Evolutionary conservation across 805 yeast species (phyloP), one percentile per base, ranked within the genome.

Genomic region (Spathaspora girioi): DNA sequence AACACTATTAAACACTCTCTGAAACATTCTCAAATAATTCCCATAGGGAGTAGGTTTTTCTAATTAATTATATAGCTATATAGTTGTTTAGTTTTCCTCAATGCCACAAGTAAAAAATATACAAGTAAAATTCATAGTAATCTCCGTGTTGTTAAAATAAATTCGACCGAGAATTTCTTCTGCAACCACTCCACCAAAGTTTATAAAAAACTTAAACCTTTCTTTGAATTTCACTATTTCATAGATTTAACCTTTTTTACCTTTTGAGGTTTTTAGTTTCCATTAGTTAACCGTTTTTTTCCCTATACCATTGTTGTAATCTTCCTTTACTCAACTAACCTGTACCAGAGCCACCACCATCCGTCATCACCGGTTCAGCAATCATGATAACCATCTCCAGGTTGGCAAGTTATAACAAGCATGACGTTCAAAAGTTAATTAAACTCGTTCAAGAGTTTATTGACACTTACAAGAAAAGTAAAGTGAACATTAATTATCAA

Each of bases 401-500:
- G 47, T 58, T 71, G 45, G 59, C 64, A 38, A 66, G 67, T 12
- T 69, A 67, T 56, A 65, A 52, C 48, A 60, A 58, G 47, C 66
- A 70, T 44, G 76, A 73, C 54, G 47, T 71, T n/a, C 58, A 63
- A 48, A 70, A 69, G 45, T 52, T 72, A 7, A 49, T 70, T 35
- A 59, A 65, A 48, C 57, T 75, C 17, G 55, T 72, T 15, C 69
- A 64, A 48, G 78, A 74, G 53, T 68, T 71, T 50, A 68, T 69
- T 27, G 54, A 61, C 11, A 68, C 70, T 1, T 69, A 68, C 56
- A 64, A 60, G 47, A 69, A 71, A 47, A 71, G 69, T 55, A 66
- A 63, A 50, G 73, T 70, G 48, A 59, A 64, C 45, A 62, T 75
- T 54, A 74, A 74, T 59, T 73, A 71, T 56, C 72, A 63, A 54